These are phyloP conservation scores for Picochlorum sp. DNA, from an alignment of 139 green algal genomes.

Conservation along the genomic window DNA sequence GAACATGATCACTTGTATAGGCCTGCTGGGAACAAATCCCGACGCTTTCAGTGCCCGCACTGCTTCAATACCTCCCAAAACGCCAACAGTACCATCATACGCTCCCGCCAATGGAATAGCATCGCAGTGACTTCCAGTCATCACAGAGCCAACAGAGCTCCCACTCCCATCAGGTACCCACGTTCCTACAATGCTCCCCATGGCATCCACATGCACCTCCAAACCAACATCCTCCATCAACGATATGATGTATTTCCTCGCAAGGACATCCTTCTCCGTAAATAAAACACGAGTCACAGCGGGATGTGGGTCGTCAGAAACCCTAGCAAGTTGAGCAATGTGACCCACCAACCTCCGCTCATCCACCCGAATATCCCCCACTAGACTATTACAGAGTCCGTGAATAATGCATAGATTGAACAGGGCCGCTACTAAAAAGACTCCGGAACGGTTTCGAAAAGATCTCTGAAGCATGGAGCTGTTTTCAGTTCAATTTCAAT, in stretches of 20 bases:
- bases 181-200: slow-evolving; percentile 88
- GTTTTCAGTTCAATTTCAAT: too few species aligned
- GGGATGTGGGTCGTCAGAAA: slow-evolving; percentile 71
- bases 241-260: slow-evolving; percentile 64
- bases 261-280: slow-evolving; percentile 71
- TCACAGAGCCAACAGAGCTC: slow-evolving; percentile 35
- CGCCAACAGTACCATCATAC: slow-evolving; percentile 90
- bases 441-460: too few species aligned
- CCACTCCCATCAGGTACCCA: slow-evolving; percentile 42
- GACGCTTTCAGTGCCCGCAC: slow-evolving; percentile 60
- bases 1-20: slow-evolving; percentile 85
- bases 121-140: slow-evolving; percentile 84
- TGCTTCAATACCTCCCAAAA: slow-evolving; percentile 85
- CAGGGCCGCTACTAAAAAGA: too few species aligned
- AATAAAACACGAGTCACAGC: slow-evolving; percentile 91
- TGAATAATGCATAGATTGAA: too few species aligned
- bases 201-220: slow-evolving; percentile 62
- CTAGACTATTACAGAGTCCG: background rate
- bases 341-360: slow-evolving; percentile 28
- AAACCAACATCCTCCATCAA: slow-evolving; percentile 70
- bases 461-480: too few species aligned
- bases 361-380: background rate
- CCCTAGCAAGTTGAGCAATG: slow-evolving; percentile 61
- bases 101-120: slow-evolving; percentile 82
- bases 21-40: slow-evolving; percentile 58